phyloP scores from a whole-genome alignment of 139 green algal genomes.

The Pseudopediastrum boryanum region DNA sequence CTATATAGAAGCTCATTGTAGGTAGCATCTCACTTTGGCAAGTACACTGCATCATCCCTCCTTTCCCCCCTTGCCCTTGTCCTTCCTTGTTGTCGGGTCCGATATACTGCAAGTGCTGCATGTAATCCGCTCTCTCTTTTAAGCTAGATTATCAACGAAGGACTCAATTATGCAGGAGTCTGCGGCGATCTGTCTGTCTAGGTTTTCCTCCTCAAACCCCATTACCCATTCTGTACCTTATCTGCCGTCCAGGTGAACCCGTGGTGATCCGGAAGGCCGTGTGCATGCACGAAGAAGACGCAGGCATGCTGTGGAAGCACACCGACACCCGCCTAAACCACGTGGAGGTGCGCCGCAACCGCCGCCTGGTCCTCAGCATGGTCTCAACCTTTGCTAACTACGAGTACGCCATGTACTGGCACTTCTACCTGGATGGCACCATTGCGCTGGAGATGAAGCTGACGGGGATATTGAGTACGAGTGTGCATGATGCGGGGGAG shows the following conservation, averaged over 20 bases:
- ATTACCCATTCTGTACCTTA: too few species aligned
- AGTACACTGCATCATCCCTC: too few species aligned
- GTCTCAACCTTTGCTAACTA: slow-evolving; percentile 47
- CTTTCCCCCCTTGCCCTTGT: too few species aligned
- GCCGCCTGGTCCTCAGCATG: slow-evolving; percentile 80
- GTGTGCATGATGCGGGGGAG: neutral
- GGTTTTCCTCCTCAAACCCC: too few species aligned
- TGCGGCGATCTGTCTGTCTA: too few species aligned
- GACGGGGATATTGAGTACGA: slow-evolving; percentile 83
- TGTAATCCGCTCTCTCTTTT: too few species aligned
- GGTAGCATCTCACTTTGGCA: too few species aligned
- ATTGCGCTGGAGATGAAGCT: slow-evolving; percentile 88
- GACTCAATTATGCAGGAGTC: too few species aligned
- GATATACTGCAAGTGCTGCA: too few species aligned
- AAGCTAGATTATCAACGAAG: too few species aligned
- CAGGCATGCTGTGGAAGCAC: slow-evolving; percentile 90
- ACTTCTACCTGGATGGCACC: slow-evolving; percentile 78
- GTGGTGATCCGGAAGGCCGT: slow-evolving; percentile 77
- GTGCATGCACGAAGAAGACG: slow-evolving; percentile 92
- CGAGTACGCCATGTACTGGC: slow-evolving; percentile 73
- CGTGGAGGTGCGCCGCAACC: slow-evolving; percentile 55
- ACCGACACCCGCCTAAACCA: slow-evolving; percentile 67
- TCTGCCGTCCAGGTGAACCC: slow-evolving; percentile 48
- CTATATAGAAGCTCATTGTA: too few species aligned
- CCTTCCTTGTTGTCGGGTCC: too few species aligned